Conservation (phyloP, 2,329 filamentous ascomycete species). For the Coniella lustricola region DNA sequence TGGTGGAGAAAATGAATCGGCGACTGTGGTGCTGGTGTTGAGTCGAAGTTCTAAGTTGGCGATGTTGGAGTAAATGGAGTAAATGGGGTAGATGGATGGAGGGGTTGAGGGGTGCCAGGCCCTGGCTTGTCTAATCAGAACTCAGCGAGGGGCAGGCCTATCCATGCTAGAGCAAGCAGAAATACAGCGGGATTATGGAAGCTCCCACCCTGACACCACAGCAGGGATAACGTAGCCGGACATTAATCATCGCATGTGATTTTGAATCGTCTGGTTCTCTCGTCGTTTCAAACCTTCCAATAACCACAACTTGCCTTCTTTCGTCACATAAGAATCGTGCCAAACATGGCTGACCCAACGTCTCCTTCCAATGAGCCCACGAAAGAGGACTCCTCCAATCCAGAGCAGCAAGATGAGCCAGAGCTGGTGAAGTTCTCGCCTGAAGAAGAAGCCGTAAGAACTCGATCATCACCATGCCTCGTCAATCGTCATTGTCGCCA, state of each 20-base stretch:
- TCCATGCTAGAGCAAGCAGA: too few relatives aligned
- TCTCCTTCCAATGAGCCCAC: conserved; percentile 20
- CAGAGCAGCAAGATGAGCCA: conserved; percentile 14
- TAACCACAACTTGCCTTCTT: too few relatives aligned
- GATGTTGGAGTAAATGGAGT: too few relatives aligned
- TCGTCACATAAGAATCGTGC: background rate
- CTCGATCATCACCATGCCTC: background rate
- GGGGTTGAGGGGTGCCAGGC: background rate
- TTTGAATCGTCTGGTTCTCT: background rate
- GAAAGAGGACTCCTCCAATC: too few relatives aligned
- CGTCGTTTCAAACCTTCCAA: too few relatives aligned
- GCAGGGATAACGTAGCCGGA: background rate
- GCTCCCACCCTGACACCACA: too few relatives aligned
- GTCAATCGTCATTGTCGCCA: background rate
- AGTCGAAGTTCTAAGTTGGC: too few relatives aligned
- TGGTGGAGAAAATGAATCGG: too few relatives aligned
- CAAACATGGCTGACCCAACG: conserved; percentile 5
- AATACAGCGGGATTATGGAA: too few relatives aligned
- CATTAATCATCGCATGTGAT: conserved; percentile 1
- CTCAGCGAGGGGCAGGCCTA: too few relatives aligned
- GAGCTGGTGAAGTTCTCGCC: conserved; percentile 37
- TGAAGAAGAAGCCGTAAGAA: conserved; percentile 49
- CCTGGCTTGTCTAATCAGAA: too few relatives aligned
- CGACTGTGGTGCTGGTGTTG: too few relatives aligned
- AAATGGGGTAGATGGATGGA: background rate